phyloP scores from a whole-genome alignment of 176 grass and related monocot genomes.

The Triticum dicoccoides region DNA sequence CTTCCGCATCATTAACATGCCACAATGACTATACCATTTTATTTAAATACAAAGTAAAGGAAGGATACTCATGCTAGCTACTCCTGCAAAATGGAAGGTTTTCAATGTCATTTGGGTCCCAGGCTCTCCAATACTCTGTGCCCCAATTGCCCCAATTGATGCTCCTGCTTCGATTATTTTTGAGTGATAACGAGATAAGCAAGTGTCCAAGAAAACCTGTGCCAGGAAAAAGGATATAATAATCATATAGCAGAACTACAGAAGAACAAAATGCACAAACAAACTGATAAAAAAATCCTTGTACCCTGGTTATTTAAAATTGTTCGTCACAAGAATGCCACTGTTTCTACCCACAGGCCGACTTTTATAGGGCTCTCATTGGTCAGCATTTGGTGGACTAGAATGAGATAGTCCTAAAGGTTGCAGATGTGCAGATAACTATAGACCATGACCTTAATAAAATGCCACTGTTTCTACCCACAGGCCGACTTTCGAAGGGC shows the following conservation, averaged over 20 bases:
- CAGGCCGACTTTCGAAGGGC: too few relatives aligned
- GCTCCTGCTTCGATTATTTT: conserved; percentile 92
- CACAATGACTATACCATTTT: conserved; percentile 17
- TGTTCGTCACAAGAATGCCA: too few relatives aligned
- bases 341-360: too few relatives aligned
- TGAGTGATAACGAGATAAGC: conserved; percentile 81
- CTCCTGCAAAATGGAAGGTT: conserved; percentile 99
- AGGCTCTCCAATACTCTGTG: conserved; percentile 97
- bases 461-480: too few relatives aligned
- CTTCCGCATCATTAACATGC: not conserved
- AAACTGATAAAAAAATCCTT: conserved; percentile 12
- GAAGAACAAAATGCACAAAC: not conserved
- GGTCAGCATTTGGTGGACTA: too few relatives aligned
- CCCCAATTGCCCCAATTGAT: conserved; percentile 85
- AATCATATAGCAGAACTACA: not conserved
- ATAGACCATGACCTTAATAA: too few relatives aligned
- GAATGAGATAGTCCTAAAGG: too few relatives aligned
- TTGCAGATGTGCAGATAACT: too few relatives aligned
- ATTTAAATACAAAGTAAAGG: conserved; percentile 11
- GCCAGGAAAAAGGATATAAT: conserved; percentile 15
- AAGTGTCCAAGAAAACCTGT: conserved; percentile 92
- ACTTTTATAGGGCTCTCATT: too few relatives aligned
- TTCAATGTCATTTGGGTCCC: conserved; percentile 98
- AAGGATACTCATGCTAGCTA: conserved; percentile 99
- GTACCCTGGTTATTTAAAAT: not conserved